A percentile compares a stretch with the other conserved stretches of the same genome.
Conservation (phyloP, 2,329 filamentous ascomycete genomes). For the Phialemonium atrogriseum region DNA sequence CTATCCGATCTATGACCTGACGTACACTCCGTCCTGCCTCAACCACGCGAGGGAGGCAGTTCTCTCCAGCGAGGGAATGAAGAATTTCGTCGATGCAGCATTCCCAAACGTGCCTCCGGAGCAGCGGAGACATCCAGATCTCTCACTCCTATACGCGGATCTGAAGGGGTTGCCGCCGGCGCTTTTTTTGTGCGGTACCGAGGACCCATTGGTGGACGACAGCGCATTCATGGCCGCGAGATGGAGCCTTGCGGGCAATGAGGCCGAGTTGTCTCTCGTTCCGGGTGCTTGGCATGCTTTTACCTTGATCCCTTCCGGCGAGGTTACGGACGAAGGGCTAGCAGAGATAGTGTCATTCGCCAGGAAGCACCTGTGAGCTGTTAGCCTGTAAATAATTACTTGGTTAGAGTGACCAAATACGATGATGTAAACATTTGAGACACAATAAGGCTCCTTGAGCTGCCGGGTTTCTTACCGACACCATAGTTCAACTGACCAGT, state of each 20-base stretch:
- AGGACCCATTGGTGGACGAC: not conserved
- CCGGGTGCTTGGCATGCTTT: conserved; percentile 1
- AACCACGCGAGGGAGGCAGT: not conserved
- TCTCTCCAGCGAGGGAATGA: not conserved
- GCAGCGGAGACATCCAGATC: not conserved
- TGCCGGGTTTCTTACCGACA: no score
- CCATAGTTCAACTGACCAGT: no score
- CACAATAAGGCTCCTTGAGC: no score
- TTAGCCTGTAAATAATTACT: no score
- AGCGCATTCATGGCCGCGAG: conserved; percentile 1
- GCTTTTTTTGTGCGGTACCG: no score
- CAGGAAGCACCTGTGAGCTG: not conserved
- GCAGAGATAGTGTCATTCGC: not conserved
- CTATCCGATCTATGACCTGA: no score
- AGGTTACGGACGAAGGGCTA: not conserved
- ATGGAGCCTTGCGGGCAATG: not conserved
- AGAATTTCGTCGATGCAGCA: not conserved
- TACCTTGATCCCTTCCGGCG: not conserved
- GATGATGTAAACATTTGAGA: no score
- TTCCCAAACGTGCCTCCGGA: not conserved
- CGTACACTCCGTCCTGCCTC: not conserved
- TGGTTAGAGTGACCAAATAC: no score
- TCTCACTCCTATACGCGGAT: not conserved
- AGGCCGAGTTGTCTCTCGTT: not conserved
- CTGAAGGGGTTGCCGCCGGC: not conserved